A percentile compares a stretch with the other conserved stretches of the same genome.
phyloP scores from a whole-genome alignment of 805 yeast species.

The Yamadazyma sp. region DNA sequence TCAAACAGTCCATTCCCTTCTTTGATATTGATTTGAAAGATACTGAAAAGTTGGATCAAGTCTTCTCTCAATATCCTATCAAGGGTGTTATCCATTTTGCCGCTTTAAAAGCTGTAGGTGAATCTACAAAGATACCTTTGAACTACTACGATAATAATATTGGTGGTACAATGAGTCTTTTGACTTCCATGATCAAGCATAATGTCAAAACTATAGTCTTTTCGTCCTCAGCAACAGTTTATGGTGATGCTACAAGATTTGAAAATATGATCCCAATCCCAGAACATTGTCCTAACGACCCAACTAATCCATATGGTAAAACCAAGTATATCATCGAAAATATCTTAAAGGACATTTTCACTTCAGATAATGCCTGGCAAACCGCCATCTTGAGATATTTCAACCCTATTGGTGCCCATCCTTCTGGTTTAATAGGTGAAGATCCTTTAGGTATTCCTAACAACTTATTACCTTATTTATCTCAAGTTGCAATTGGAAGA shows the following conservation, averaged over 20 bases:
- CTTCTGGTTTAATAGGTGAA: constrained; percentile 76
- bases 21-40: constrained; percentile 56
- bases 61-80: constrained; percentile 49
- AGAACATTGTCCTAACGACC: constrained; percentile 70
- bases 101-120: constrained; percentile 81
- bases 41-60: constrained; percentile 40
- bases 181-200: constrained; percentile 49
- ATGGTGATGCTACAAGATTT: constrained; percentile 76
- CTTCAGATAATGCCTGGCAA: constrained; percentile 44
- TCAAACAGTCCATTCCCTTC: constrained; percentile 51
- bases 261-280: constrained; percentile 75
- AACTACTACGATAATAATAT: constrained; percentile 68
- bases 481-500: constrained; percentile 75
- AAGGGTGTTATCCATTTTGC: constrained; percentile 74
- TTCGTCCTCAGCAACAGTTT: constrained; percentile 79
- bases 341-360: constrained; percentile 52
- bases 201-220: constrained; percentile 58
- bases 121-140: constrained; percentile 65
- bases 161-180: constrained; percentile 56
- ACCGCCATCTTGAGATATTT: constrained; percentile 71
- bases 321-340: constrained; percentile 68
- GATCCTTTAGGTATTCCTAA: constrained; percentile 78
- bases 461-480: constrained; percentile 70
- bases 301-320: constrained; percentile 75
- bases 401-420: constrained; percentile 86